Base-by-base conservation (phyloP, 2,329 filamentous ascomycete genomes). In the Penicillium frequentans region DNA sequence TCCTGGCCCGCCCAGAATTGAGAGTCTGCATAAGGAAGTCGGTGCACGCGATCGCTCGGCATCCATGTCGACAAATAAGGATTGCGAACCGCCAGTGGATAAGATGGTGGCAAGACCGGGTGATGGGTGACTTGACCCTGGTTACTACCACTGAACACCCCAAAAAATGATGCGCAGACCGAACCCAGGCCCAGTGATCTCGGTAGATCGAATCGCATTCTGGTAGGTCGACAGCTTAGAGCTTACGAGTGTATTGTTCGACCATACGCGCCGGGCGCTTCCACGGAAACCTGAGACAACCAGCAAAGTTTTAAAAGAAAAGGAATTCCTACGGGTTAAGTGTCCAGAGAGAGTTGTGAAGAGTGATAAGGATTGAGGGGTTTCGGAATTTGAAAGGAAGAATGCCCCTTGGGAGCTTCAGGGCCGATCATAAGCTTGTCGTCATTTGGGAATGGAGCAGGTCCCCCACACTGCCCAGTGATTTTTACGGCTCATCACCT, bases 11-110 rank as follows among this genome's bases (percentile, higher is more conserved):
- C 68, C 76, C 77, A 79, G 60, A 80, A 80, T 55, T 79, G 72
- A 5, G 77, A 70, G 31, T 71, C 64, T 1, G 75, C 67, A 16
- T 68, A 71, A 3, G 77, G 74, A 29, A 79, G 56, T 19, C 68
- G 64, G 33, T 71, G 59, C 8, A 74, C 68, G 47, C 71, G 68
- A 54, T 74, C 69, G 44, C 75, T 73, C 14, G 77, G 76, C 59
- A 80, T 72, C 77, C 77, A 80, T 64, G 72, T 65, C 49, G 75
- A 78, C 16, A 78, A 67, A 58, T 78, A 79, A 35, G 76, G 76
- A 56, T 74, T 77, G 37, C 73, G 72, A 16, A 79, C 77, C 10
- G 76, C 77, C 46, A 79, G 59, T 2, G 77, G 77, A 61, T 78
- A 79, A 1, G 77, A 78, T 5, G 77, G 77, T 9, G 77, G 75